Conservation (phyloP, 2,329 filamentous ascomycete genomes). For the Fusarium concolor region DNA sequence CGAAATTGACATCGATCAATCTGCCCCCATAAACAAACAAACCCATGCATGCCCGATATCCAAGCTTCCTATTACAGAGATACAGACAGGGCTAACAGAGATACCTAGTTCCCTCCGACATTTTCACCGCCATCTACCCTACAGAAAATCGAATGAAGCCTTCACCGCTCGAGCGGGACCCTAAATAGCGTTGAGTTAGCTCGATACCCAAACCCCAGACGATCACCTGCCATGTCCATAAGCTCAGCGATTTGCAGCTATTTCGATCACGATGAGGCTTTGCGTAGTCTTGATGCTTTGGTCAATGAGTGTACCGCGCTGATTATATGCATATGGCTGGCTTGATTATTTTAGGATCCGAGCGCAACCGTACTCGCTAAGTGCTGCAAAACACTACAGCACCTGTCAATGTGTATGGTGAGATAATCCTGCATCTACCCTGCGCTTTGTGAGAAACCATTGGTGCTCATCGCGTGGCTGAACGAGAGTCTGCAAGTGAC, state of each 20-base stretch:
- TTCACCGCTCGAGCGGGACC: slow-evolving; percentile 44
- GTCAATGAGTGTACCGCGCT: slow-evolving; percentile 24
- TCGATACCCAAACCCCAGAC: slow-evolving; percentile 39
- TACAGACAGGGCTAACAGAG: slow-evolving; percentile 14
- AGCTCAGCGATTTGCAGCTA: slow-evolving; percentile 28
- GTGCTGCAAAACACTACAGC: slow-evolving; percentile 1
- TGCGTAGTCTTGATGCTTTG: slow-evolving; percentile 23
- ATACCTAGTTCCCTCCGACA: slow-evolving; percentile 20
- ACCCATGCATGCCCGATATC: slow-evolving; percentile 7
- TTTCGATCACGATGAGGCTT: slow-evolving; percentile 17
- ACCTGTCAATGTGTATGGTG: slow-evolving; percentile 25
- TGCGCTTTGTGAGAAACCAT: slow-evolving; percentile 24
- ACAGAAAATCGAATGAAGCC: slow-evolving; percentile 24
- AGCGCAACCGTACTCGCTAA: slow-evolving; percentile 10
- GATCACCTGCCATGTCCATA: slow-evolving; percentile 41
- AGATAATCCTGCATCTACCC: slow-evolving; percentile 30
- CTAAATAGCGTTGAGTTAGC: slow-evolving; percentile 34
- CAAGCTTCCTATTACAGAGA: slow-evolving; percentile 22
- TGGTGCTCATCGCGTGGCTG: slow-evolving; percentile 27
- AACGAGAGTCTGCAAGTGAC: slow-evolving; percentile 33
- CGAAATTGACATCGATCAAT: background rate
- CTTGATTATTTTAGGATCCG: slow-evolving; percentile 9
- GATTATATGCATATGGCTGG: slow-evolving; percentile 5
- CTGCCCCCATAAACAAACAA: background rate
- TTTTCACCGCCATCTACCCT: slow-evolving; percentile 47